Conservation (phyloP, 306 rosid genomes). For the Pyrus bretschneideri region DNA sequence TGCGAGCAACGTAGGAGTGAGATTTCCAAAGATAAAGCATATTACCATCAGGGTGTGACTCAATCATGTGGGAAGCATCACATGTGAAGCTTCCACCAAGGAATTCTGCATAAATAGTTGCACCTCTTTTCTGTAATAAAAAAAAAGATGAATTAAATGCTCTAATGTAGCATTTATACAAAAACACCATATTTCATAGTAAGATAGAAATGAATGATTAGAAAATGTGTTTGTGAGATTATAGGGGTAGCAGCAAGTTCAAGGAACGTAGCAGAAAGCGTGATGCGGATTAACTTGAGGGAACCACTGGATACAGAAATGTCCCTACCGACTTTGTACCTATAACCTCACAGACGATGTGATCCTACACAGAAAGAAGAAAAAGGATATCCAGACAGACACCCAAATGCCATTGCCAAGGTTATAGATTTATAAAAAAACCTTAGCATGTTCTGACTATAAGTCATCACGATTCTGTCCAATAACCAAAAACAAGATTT, state of each 20-base stretch:
- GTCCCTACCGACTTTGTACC: background rate
- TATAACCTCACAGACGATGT: background rate
- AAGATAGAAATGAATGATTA: background rate
- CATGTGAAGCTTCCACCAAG: too few relatives aligned
- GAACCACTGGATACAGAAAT: background rate
- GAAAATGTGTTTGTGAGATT: background rate
- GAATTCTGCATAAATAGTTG: too few relatives aligned
- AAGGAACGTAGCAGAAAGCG: too few relatives aligned
- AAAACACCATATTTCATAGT: background rate
- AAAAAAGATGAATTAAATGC: too few relatives aligned
- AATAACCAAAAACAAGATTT: constrained; percentile 4
- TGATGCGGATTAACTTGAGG: background rate
- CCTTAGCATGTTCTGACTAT: constrained; percentile 97
- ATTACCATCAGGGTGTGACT: too few relatives aligned
- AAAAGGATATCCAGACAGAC: background rate
- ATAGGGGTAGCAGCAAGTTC: background rate
- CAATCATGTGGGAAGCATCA: too few relatives aligned
- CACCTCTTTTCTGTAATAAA: too few relatives aligned
- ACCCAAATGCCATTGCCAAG: background rate
- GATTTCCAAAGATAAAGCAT: too few relatives aligned
- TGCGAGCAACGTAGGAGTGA: too few relatives aligned
- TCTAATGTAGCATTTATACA: too few relatives aligned
- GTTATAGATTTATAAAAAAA: constrained; percentile 18
- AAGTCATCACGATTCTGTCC: constrained; percentile 92
- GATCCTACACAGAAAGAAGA: too few relatives aligned